Evolutionary conservation across 2,329 filamentous ascomycete genomes (phyloP), one percentile per base, ranked within the genome.

Genomic region (Tolypocladium endophyticum): DNA sequence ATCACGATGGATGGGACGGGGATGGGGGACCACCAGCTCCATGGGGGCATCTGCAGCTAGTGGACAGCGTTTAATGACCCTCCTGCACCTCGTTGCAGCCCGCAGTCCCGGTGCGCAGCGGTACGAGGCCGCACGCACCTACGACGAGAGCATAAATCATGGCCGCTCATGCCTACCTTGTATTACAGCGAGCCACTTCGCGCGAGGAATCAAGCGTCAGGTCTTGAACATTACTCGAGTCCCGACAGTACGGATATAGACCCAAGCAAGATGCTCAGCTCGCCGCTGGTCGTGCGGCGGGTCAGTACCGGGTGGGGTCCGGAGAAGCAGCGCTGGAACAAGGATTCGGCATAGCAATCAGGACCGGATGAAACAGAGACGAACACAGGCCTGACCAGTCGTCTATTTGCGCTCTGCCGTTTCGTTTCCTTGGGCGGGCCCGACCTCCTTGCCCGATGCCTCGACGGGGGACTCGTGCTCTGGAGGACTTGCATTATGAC

Each of bases 61-160:
- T 57, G 62, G 59, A 11, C 43, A 56, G 9, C 53, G 61, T 63
- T 62, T 62, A 61, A 63, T 62, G 54, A 63, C 58, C 58, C 45
- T 59, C 58, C 60, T 62, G 61, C 28, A n/a, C 23, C 23, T 4
- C n/a, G 41, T 43, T 45, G 41, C 41, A 23, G 23, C 45, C 2
- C 7, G 45, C 8, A 47, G n/a, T n/a, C n/a, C n/a, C n/a, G n/a
- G n/a, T n/a, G n/a, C n/a, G n/a, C n/a, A n/a, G n/a, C n/a, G n/a
- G n/a, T n/a, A n/a, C n/a, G n/a, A n/a, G n/a, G n/a, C n/a, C n/a
- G n/a, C n/a, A n/a, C n/a, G n/a, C n/a, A n/a, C n/a, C n/a, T 3
- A 45, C 18, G 39, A n/a, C 35, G 4, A 36, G 35, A 36, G 35
- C 35, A 36, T 36, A 36, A 36, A 36, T 4, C 11, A 14, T 36